Evolutionary conservation across 306 rosid genomes (phyloP).

Genomic region (Trifolium dubium): DNA sequence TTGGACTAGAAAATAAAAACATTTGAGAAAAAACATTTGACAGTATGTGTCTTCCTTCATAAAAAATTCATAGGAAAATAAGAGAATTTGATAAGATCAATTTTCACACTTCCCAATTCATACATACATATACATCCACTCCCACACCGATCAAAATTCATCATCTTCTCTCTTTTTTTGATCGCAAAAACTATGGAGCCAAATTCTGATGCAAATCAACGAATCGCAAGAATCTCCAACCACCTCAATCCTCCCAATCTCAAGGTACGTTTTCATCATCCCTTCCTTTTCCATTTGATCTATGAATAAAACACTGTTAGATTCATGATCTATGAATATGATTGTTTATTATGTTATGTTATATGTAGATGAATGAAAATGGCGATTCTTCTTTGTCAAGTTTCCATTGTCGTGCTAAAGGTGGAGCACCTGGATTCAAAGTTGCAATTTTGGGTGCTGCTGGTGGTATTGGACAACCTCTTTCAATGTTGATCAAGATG

Average conservation of each 20-base stretch:
- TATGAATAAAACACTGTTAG: constrained; percentile 1
- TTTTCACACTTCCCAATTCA: neutral
- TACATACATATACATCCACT: too few relatives aligned
- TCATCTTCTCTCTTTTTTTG: too few relatives aligned
- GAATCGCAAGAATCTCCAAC: constrained; percentile 67
- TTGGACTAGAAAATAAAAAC: too few relatives aligned
- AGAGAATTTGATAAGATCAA: neutral
- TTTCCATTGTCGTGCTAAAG: constrained; percentile 77
- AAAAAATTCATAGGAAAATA: too few relatives aligned
- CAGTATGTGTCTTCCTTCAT: too few relatives aligned
- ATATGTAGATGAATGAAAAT: constrained; percentile 53
- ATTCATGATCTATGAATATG: neutral
- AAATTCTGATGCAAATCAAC: constrained; percentile 50
- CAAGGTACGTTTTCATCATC: constrained; percentile 48
- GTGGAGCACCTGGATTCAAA: constrained; percentile 78
- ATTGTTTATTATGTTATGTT: neutral
- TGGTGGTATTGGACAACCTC: constrained; percentile 96
- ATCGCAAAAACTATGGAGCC: constrained; percentile 35
- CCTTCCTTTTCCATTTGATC: neutral
- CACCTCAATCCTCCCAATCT: constrained; percentile 64
- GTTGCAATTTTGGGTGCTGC: constrained; percentile 94
- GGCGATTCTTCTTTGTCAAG: constrained; percentile 47
- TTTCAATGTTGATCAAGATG: constrained; percentile 86
- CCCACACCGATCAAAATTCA: neutral
- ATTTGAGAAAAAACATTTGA: too few relatives aligned